Base-by-base conservation (phyloP, 2,329 filamentous ascomycete species). In the Fusarium redolens region DNA sequence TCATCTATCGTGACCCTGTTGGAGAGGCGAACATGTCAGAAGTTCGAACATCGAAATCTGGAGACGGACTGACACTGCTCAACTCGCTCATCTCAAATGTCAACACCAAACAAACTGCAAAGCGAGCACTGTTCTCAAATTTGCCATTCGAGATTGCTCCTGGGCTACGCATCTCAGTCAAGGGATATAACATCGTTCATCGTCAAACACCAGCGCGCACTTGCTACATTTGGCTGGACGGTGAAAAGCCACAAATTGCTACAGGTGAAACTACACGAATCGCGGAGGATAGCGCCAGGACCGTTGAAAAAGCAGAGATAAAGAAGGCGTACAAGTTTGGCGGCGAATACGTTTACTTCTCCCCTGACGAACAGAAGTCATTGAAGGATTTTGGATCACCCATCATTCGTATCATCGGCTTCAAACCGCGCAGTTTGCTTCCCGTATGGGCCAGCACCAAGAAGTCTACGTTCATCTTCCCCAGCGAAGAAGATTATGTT, bases 261-360 rank as follows among this genome's bases (percentile, higher is more conserved):
- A 86, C 89, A 17, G 91, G 93, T 3, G 89, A 92, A 75, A 96
- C 93, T 1, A 91, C 90, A 3, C 90, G 91, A 63, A 87, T 95
- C 61, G 92, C 94, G 7, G 93, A 94, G 68, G 94, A 97, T 75
- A 95, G 91, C 22, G 89, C 92, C 4, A 88, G 91, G 41, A 90
- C 90, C 0, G 90, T 98, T 1, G 92, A 97, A 71, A 95, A 95
- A 75, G 84, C 84, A 6, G 95, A 98, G 77, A 89, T 97, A 25
- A 92, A 92, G 66, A 98, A 96, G 81, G 96, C 96, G 0, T 99
- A 96, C 86, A 98, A 96, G 77, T 98, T 98, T 78, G 96, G 96
- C 17, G 95, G 94, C 43, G 94, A 97, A 73, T 94, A 94, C 52
- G 90, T 99, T 51, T 89, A 92, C 54, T 99, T 99, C 80, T 91